These are phyloP conservation scores for Pseudogymnoascus sp. DNA, from an alignment of 2,329 filamentous ascomycete genomes.

Conservation along the genomic window DNA sequence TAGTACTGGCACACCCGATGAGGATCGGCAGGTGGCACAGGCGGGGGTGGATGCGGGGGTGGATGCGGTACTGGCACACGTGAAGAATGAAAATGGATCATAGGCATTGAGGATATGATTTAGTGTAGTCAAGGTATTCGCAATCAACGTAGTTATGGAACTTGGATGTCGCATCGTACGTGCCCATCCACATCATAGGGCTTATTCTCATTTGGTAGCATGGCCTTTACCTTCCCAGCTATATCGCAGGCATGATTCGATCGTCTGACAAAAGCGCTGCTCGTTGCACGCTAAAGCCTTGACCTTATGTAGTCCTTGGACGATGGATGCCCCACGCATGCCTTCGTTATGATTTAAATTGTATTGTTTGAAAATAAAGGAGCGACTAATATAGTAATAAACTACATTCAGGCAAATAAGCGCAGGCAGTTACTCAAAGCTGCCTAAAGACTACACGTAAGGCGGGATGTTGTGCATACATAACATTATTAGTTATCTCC, in stretches of 20 bases:
- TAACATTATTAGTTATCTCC: no score
- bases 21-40: slow-evolving; percentile 46
- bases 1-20: slow-evolving; percentile 45
- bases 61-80: slow-evolving; percentile 34
- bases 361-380: no score
- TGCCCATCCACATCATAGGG: background rate
- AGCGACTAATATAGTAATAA: no score
- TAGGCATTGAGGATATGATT: background rate
- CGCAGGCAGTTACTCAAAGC: no score
- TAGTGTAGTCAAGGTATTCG: background rate
- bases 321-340: no score
- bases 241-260: background rate
- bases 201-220: background rate
- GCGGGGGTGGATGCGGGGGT: slow-evolving; percentile 46
- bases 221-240: background rate
- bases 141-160: background rate
- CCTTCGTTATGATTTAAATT: no score
- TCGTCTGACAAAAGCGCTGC: background rate
- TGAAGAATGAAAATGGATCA: background rate
- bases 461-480: no score
- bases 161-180: background rate
- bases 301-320: no score
- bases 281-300: background rate
- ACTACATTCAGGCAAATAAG: no score
- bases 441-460: no score